These are phyloP conservation scores for Megacollybia marginata DNA, from an alignment of 768 basidiomycete species.

Conservation along the genomic window DNA sequence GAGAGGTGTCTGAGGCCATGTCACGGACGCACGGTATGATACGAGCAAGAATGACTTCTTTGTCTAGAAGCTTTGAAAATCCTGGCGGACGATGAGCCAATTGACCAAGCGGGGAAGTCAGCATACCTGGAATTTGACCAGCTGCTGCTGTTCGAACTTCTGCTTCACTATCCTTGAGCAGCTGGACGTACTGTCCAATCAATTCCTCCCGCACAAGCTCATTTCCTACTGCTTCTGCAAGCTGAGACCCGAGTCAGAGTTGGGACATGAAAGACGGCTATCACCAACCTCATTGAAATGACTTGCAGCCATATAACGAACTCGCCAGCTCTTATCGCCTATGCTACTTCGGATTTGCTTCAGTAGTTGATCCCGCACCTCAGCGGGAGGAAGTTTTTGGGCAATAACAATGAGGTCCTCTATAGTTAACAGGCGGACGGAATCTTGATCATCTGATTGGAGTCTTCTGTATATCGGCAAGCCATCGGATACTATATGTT, in stretches of 20 bases:
- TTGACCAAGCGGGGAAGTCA: not conserved
- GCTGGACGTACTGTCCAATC: constrained; percentile 84
- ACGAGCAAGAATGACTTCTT: constrained; percentile 87
- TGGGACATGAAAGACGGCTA: not conserved
- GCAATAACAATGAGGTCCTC: constrained; percentile 94
- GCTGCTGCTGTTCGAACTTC: constrained; percentile 96
- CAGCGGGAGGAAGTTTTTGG: constrained; percentile 73
- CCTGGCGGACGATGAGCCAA: constrained; percentile 38
- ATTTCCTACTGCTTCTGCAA: constrained; percentile 84
- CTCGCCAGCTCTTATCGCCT: constrained; percentile 96
- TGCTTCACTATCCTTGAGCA: constrained; percentile 97
- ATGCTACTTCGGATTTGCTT: constrained; percentile 85
- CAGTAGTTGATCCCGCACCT: constrained; percentile 85
- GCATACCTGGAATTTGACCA: constrained; percentile 90
- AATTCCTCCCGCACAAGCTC: constrained; percentile 92
- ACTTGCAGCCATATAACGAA: constrained; percentile 96
- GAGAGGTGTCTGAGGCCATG: constrained; percentile 86
- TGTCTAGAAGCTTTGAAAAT: constrained; percentile 89
- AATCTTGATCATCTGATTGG: constrained; percentile 95
- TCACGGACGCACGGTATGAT: constrained; percentile 95
- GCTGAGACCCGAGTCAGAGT: constrained; percentile 30
- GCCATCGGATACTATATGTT: constrained; percentile 78
- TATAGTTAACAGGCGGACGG: constrained; percentile 90
- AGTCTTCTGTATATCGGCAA: constrained; percentile 91
- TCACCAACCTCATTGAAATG: constrained; percentile 84